Evolutionary conservation across 129 eudicot genomes (phyloP), one percentile per base, ranked within the genome.

Genomic region (Rutidosis leptorrhynchoides): DNA sequence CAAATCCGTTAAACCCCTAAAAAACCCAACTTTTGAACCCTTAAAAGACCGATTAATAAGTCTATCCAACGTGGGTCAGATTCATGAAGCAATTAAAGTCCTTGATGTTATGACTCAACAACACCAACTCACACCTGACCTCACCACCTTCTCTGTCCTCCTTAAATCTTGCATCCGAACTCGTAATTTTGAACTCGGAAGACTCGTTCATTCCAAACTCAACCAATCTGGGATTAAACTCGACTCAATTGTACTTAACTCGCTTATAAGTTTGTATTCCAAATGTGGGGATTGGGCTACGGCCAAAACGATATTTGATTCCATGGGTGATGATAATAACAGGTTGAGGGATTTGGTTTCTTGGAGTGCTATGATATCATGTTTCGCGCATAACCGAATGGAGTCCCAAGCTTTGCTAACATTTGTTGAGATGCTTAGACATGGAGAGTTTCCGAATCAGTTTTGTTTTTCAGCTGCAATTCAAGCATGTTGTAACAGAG

Each of bases 111-210:
- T 82, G 72, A 37, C 88, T 64, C 79, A 73, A 16, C 48, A 73
- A 1, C 65, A 74, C 6, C 79, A 62, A 7, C 58, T 77, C 77
- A 62, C 77, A 56, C 89, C 86, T 1, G 89, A 82, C 74, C 80
- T 80, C 68, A 76, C 78, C 16, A 63, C 79, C 80, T 78, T 75
- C 83, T 82, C 93, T 49, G 37, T 80, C 58, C 78, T 89, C 73
- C 88, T 89, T 65, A 85, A 83, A 58, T 81, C 87, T 42, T 86
- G 87, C 90, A 83, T 89, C 77, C 68, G 88, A 1, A 75, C 88
- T 63, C 74, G 85, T 10, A 81, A 75, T 14, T 77, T 81, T 48
- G 26, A 80, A 6, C 78, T 79, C 22, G 95, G 96, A 1, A 71
- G 79, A 29, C 76, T 53, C 58, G 49, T 89, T 7, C 96, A 83